Percentiles rank a stretch among this genome's conserved stretches.
Conservation (phyloP, 1,139 yeast species). For the Geotrichum carabidarum region DNA sequence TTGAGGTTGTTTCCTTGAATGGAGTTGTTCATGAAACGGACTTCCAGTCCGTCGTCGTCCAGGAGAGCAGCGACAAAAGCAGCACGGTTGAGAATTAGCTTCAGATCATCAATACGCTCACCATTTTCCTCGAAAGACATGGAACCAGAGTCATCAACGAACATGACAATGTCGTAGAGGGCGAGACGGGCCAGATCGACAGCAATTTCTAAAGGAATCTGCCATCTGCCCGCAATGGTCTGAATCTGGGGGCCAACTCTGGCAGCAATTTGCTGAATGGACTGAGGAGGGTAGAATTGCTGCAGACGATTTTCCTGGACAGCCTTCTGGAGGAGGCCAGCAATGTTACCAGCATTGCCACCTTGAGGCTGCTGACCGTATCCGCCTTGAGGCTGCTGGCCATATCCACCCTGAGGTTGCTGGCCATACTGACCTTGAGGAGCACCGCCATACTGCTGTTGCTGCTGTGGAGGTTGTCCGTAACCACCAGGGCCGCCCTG, state of each 20-base stretch:
- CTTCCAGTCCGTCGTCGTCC: constrained; percentile 36
- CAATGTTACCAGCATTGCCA: constrained; percentile 19
- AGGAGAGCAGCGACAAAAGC: constrained; percentile 35
- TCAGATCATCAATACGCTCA: constrained; percentile 36
- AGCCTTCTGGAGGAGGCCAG: constrained; percentile 27
- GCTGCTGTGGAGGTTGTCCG: constrained; percentile 20
- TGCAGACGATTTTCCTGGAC: constrained; percentile 35
- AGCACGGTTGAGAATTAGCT: constrained; percentile 33
- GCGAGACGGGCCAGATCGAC: constrained; percentile 34
- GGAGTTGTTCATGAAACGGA: constrained; percentile 34
- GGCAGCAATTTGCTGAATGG: constrained; percentile 32
- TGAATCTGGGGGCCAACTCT: constrained; percentile 28
- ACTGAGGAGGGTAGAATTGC: constrained; percentile 34
- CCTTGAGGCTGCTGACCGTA: constrained; percentile 7
- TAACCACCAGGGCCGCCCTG: constrained; percentile 15
- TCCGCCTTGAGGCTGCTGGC: constrained; percentile 3
- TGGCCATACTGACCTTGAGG: background rate
- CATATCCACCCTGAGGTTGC: background rate
- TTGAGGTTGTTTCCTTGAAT: constrained; percentile 31
- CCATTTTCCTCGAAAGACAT: constrained; percentile 39
- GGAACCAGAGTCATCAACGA: constrained; percentile 37
- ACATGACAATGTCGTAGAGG: constrained; percentile 35
- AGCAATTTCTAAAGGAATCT: constrained; percentile 34
- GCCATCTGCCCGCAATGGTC: constrained; percentile 30
- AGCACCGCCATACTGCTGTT: background rate